Conservation (phyloP, 2,329 filamentous ascomycete species). For the Exophiala lecanii-corni region DNA sequence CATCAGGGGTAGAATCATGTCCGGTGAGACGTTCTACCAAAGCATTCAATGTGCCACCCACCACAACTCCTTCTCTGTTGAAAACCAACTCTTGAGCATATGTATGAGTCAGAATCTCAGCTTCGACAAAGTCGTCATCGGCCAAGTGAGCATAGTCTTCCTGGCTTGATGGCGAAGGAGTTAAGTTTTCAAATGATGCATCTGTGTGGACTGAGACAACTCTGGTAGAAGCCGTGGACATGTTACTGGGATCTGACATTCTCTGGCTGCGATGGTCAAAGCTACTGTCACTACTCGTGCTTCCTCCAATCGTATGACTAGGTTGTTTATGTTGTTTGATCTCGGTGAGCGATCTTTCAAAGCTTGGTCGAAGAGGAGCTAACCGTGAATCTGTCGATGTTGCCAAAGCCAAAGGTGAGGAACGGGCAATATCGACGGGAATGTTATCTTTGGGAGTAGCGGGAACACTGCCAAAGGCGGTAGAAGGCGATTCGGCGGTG, state of each 20-base stretch:
- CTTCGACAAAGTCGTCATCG: slow-evolving; percentile 73
- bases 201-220: slow-evolving; percentile 57
- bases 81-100: slow-evolving; percentile 86
- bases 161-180: slow-evolving; percentile 61
- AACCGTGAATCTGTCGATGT: slow-evolving; percentile 6
- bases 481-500: slow-evolving; percentile 13
- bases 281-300: slow-evolving; percentile 72
- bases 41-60: slow-evolving; percentile 82
- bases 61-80: slow-evolving; percentile 93
- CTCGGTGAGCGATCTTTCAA: slow-evolving; percentile 5
- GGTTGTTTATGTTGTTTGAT: slow-evolving; percentile 8
- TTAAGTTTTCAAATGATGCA: slow-evolving; percentile 31
- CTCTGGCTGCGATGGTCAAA: slow-evolving; percentile 51
- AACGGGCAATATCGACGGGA: slow-evolving; percentile 9
- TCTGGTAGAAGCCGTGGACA: slow-evolving; percentile 78
- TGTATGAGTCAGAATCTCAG: slow-evolving; percentile 88
- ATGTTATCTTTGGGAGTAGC: slow-evolving; percentile 17
- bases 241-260: slow-evolving; percentile 72
- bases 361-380: neutral
- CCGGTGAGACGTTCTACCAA: slow-evolving; percentile 92
- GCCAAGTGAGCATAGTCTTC: slow-evolving; percentile 63
- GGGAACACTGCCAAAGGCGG: slow-evolving; percentile 12
- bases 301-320: slow-evolving; percentile 32
- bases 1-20: slow-evolving; percentile 86
- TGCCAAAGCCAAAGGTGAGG: slow-evolving; percentile 7